Conservation (phyloP, 2,329 filamentous ascomycete species). For the Thelonectria blattea region DNA sequence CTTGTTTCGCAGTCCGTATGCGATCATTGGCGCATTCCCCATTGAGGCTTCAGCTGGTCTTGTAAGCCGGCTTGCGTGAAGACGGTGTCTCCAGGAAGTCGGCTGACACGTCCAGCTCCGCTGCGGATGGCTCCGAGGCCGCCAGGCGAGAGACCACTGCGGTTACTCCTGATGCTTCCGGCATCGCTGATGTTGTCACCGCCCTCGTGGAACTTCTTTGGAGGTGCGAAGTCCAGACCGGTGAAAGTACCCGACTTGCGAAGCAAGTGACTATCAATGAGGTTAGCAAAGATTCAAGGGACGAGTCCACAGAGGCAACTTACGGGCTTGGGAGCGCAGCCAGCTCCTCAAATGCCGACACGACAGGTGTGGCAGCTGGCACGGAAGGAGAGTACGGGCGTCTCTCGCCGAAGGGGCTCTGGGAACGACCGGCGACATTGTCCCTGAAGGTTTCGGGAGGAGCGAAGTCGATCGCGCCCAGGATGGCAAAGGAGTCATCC, state of each 20-base stretch:
- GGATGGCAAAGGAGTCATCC: slow-evolving; percentile 77
- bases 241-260: slow-evolving; percentile 82
- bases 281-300: slow-evolving; percentile 34
- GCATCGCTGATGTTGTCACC: slow-evolving; percentile 66
- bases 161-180: slow-evolving; percentile 70
- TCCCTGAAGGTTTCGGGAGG: slow-evolving; percentile 74
- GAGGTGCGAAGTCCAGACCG: slow-evolving; percentile 79
- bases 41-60: slow-evolving; percentile 64
- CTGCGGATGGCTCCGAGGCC: slow-evolving; percentile 75
- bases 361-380: slow-evolving; percentile 77
- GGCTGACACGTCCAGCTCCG: slow-evolving; percentile 86
- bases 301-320: slow-evolving; percentile 50
- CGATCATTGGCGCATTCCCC: slow-evolving; percentile 57
- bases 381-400: slow-evolving; percentile 77
- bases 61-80: slow-evolving; percentile 75
- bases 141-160: slow-evolving; percentile 73
- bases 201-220: slow-evolving; percentile 71
- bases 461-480: slow-evolving; percentile 80
- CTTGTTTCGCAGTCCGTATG: slow-evolving; percentile 15
- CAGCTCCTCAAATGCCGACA: slow-evolving; percentile 86
- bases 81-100: slow-evolving; percentile 80
- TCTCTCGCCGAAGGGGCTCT: slow-evolving; percentile 68
- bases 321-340: slow-evolving; percentile 86
- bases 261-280: slow-evolving; percentile 63
- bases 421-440: slow-evolving; percentile 70